Percentiles rank a stretch among this genome's conserved stretches.
Evolutionary conservation across 2,329 filamentous ascomycete genomes (phyloP).

Genomic region (Iodosphaeria phyllophila): DNA sequence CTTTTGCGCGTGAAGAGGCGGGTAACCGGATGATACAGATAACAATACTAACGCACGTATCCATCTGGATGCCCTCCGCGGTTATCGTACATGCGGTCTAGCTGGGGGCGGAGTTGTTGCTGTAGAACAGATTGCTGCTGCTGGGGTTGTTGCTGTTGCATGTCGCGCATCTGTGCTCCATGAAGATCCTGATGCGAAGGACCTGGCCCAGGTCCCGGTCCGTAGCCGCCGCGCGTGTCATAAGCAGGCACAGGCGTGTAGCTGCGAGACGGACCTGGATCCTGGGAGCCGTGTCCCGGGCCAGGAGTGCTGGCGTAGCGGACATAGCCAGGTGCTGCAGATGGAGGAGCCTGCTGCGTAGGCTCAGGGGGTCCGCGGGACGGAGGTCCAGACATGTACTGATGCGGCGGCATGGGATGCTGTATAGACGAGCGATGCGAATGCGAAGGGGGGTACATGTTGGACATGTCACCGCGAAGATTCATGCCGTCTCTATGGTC

Average conservation of each 20-base stretch:
- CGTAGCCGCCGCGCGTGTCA: slow-evolving; percentile 21
- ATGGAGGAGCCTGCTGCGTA: slow-evolving; percentile 18
- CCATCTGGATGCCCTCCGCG: slow-evolving; percentile 19
- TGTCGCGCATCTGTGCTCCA: slow-evolving; percentile 17
- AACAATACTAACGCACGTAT: slow-evolving; percentile 22
- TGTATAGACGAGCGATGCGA: slow-evolving; percentile 11
- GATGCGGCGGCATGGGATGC: slow-evolving; percentile 11
- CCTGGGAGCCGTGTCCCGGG: slow-evolving; percentile 19
- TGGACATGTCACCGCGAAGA: slow-evolving; percentile 11
- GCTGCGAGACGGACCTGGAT: slow-evolving; percentile 23
- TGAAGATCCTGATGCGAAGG: too few species aligned
- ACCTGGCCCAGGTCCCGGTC: too few species aligned
- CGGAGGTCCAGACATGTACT: slow-evolving; percentile 18
- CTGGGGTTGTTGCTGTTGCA: slow-evolving; percentile 16
- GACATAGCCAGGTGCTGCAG: too few species aligned
- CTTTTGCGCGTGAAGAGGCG: too few species aligned
- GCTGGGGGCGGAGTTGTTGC: slow-evolving; percentile 23
- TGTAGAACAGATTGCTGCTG: slow-evolving; percentile 14
- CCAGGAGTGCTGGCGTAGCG: slow-evolving; percentile 25
- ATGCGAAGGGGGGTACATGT: slow-evolving; percentile 10
- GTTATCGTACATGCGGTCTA: slow-evolving; percentile 19
- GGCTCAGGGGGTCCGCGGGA: slow-evolving; percentile 22
- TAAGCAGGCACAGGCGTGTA: slow-evolving; percentile 25
- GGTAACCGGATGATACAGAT: too few species aligned
- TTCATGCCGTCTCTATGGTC: slow-evolving; percentile 7